Evolutionary conservation across 208 protist genomes (phyloP), one percentile per base, ranked within the genome.

Genomic region (Crithidia sp.): DNA sequence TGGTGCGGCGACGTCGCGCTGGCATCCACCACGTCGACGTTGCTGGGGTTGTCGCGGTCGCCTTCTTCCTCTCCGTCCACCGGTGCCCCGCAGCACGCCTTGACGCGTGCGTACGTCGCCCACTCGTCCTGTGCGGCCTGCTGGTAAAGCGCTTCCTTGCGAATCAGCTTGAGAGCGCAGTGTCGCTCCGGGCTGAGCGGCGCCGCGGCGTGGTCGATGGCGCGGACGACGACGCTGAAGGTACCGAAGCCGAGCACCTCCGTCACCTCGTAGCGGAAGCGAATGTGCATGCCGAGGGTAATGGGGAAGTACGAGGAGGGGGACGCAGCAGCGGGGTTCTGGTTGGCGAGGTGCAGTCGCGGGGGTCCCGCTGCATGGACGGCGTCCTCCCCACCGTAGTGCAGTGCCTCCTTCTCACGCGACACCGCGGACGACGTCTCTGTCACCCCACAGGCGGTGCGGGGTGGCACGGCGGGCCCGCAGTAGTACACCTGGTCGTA

Each of bases 261-360:
- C 7, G 90, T 40, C 43, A 95, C 73, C 62, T 94, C 86, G 73
- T 95, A 97, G 39, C 90, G 81, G 76, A 98, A 99, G 7, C 71
- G 69, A 13, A 99, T 86, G 73, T 99, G 98, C 73, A 99, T 96
- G 50, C 97, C 84, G 40, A 89, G 55, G 7, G 95, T 76, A 17
- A 96, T 54, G 13, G 86, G 77, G 69, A 98, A 99, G 72, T 98
- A 95, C 89, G 74, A 79, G 8, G 55, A 3, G 3, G 55, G 16
- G 3, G 55, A 16, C 7, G 56, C 56, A 19, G 36, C 14, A 50
- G 65, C n/a, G n/a, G 54, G 40, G n/a, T 47, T 14, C 19, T 40
- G 53, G 49, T 70, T 17, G 14, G 9, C 17, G 12, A 28, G 28
- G 28, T 28, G 28, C 28, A 28, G 28, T 28, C 28, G 28, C 28